Evolutionary conservation across 768 basidiomycete species (phyloP).

Genomic region (Phlebiopsis gigantea): DNA sequence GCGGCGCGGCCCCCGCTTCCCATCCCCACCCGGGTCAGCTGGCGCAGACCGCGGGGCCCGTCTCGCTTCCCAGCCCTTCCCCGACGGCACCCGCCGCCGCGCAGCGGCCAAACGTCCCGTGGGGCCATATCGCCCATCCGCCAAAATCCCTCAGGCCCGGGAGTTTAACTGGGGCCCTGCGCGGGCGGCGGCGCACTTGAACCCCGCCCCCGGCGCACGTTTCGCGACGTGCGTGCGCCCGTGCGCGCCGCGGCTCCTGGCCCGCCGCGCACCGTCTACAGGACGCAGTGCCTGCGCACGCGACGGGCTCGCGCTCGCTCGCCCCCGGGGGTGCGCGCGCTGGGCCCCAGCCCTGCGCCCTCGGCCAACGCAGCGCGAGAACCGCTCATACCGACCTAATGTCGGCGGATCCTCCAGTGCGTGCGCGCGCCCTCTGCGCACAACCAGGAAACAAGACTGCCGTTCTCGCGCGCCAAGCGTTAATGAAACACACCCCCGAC

Average conservation of each 20-base stretch:
- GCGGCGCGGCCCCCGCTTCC: not conserved
- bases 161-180: not conserved
- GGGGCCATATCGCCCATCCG: slow-evolving; percentile 1
- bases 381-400: not conserved
- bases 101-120: not conserved
- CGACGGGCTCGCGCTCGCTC: too few species aligned
- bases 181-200: not conserved
- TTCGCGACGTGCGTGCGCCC: not conserved
- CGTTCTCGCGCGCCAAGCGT: not conserved
- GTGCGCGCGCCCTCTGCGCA: not conserved
- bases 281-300: not conserved
- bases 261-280: not conserved
- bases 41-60: not conserved
- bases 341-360: too few species aligned
- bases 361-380: too few species aligned
- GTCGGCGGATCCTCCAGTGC: not conserved
- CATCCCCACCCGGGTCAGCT: not conserved
- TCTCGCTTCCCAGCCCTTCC: not conserved
- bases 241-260: not conserved
- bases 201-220: not conserved
- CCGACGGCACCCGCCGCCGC: not conserved
- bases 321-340: too few species aligned
- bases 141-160: slow-evolving; percentile 3
- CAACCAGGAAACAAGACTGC: not conserved
- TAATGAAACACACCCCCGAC: too few species aligned